Evolutionary conservation across 192 early-diverging fungal species (phyloP).

Genomic region (Linnemannia exigua): DNA sequence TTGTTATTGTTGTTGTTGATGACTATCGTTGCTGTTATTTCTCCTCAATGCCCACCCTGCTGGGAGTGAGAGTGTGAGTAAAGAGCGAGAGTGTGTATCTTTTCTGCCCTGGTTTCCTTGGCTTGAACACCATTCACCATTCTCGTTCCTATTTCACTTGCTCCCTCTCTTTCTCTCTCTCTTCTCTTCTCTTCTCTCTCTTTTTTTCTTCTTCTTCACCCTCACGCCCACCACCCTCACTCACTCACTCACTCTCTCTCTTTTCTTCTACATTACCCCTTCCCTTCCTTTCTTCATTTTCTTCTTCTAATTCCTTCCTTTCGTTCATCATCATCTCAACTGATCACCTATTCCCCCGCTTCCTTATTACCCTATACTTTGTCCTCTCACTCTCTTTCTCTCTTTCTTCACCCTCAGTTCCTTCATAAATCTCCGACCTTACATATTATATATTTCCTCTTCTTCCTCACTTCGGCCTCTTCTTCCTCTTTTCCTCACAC

Average conservation of each 20-base stretch:
- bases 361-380: not conserved
- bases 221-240: not conserved
- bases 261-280: too few relatives aligned
- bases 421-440: not conserved
- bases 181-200: constrained; percentile 7
- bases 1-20: not conserved
- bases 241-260: not conserved
- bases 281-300: constrained; percentile 11
- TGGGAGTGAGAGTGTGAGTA: too few relatives aligned
- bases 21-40: too few relatives aligned
- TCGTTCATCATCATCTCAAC: not conserved
- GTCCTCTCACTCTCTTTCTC: not conserved
- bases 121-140: not conserved
- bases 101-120: not conserved
- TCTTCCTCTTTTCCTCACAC: constrained; percentile 3
- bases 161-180: not conserved
- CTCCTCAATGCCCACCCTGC: not conserved
- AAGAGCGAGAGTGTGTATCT: too few relatives aligned
- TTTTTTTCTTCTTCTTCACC: not conserved
- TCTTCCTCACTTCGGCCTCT: not conserved
- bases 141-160: not conserved
- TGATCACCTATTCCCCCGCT: not conserved
- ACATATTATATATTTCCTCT: constrained; percentile 1
- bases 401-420: not conserved
- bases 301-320: not conserved